Evolutionary conservation across 2,329 filamentous ascomycete species (phyloP), one percentile per base, ranked within the genome.

Genomic region (Bipolaris gigantea): DNA sequence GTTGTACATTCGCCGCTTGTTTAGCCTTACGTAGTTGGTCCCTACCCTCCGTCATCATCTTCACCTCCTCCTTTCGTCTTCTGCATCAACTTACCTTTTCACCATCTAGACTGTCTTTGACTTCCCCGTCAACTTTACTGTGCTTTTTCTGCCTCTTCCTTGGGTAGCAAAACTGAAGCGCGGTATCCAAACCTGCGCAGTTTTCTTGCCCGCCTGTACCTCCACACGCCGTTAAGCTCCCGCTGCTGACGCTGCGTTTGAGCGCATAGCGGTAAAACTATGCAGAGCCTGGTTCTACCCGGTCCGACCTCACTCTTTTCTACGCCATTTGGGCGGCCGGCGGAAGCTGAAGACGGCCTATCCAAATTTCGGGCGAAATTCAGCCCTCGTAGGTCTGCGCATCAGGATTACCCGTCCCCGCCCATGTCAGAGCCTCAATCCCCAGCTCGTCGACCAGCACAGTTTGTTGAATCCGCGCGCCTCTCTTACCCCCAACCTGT

Each of bases 371-470:
- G 66, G 38, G 56, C 64, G 43, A 67, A 71, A 61, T 70, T 72
- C 69, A 71, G 71, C 67, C 70, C 70, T 55, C 62, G 50, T 52
- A 59, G 67, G 65, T 56, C 70, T 70, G 69, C 70, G 61, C 67
- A 67, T 49, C 62, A 69, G 59, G 66, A 67, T 62, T 80, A 80
- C 68, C 78, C 77, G 55, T 80, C 77, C 64, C 78, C 78, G 70
- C 78, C 78, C 70, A 81, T 81, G 79, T 80, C 79, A 73, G 77
- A 76, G 71, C 74, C 77, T 63, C 76, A 76, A 53, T 79, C 78
- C 56, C 76, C 78, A 60, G 62, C 67, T 55, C 68, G 68, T 60
- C 72, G 71, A 57, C 61, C 64, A 66, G 69, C 70, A 61, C 72
- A 70, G 50, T 61, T 68, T 59, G 63, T 67, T 59, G 68, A 73